Conservation (phyloP, 352 stramenopile genomes). For the Pythium volutum region DNA sequence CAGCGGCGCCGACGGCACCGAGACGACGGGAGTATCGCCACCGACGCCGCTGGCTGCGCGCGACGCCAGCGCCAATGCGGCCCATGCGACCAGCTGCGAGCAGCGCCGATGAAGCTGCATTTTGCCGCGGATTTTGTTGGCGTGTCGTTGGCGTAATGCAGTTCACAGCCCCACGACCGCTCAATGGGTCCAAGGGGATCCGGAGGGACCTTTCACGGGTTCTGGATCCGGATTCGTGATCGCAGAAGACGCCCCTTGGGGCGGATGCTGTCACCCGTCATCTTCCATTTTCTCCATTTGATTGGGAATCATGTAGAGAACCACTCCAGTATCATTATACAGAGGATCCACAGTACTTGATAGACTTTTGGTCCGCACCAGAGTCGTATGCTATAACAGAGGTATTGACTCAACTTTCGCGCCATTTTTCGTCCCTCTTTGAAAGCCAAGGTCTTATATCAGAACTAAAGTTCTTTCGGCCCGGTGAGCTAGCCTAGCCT, state of each 20-base stretch:
- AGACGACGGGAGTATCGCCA: neutral
- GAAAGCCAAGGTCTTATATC: no score
- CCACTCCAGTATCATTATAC: neutral
- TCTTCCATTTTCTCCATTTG: neutral
- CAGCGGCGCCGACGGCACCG: conserved; percentile 44
- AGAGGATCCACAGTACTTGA: conserved; percentile 6
- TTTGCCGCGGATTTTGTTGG: no score
- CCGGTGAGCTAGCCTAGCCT: no score
- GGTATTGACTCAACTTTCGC: no score
- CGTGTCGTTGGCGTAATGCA: neutral
- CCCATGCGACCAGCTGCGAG: neutral
- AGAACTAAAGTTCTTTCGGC: no score
- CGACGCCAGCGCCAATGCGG: neutral
- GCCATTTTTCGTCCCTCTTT: no score
- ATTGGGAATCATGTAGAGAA: neutral
- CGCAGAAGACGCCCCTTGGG: conserved; percentile 3
- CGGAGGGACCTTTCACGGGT: conserved; percentile 4
- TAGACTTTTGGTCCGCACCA: neutral
- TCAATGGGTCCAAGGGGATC: neutral
- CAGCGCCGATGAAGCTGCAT: neutral
- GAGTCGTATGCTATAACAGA: no score
- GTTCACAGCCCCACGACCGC: neutral
- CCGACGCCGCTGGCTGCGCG: neutral
- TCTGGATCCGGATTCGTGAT: conserved; percentile 8
- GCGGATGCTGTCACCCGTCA: neutral